A percentile compares a stretch with the other conserved stretches of the same genome.
phyloP scores from a whole-genome alignment of 306 rosid genomes.

The Rubus parviflorus region DNA sequence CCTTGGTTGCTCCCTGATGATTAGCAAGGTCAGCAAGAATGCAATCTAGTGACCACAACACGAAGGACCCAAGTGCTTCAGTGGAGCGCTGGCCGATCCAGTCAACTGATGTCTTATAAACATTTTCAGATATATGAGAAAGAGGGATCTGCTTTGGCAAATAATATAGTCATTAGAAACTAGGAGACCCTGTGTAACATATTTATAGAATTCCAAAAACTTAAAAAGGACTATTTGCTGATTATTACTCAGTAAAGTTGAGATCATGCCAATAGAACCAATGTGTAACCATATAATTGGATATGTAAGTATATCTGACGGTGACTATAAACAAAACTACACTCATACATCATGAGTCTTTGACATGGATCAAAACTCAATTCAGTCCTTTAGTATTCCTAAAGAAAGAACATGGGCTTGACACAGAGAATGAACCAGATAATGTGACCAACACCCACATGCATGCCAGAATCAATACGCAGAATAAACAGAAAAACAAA shows the following conservation, averaged over 20 bases:
- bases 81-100: constrained; percentile 58
- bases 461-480: constrained; percentile 10
- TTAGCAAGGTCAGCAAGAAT: constrained; percentile 53
- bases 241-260: neutral
- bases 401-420: too few relatives aligned
- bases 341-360: too few relatives aligned
- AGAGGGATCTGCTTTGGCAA: constrained; percentile 59
- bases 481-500: too few relatives aligned
- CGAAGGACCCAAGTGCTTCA: constrained; percentile 63
- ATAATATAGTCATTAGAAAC: constrained; percentile 5
- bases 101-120: constrained; percentile 57
- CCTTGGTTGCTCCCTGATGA: constrained; percentile 59
- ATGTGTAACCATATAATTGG: neutral
- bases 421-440: neutral
- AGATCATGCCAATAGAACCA: neutral
- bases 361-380: neutral
- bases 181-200: neutral
- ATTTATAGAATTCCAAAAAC: neutral
- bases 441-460: neutral
- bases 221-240: neutral
- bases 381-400: neutral
- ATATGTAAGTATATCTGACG: too few relatives aligned
- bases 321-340: too few relatives aligned
- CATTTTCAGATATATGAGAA: constrained; percentile 51
- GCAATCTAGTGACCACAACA: constrained; percentile 64